phyloP scores from a whole-genome alignment of 176 grass and related monocot species.

The Hordeum marinum region DNA sequence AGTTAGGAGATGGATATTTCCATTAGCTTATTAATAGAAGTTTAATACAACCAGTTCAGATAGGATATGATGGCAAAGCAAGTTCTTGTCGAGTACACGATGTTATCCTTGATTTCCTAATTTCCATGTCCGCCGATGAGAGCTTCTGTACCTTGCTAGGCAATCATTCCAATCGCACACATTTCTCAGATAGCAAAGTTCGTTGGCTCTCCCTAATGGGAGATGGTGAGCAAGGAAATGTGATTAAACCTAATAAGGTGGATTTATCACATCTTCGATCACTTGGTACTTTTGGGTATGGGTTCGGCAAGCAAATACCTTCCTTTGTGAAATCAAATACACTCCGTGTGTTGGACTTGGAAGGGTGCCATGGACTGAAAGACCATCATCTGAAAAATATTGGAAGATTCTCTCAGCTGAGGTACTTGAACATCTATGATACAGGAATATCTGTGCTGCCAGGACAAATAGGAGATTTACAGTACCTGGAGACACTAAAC shows the following conservation, averaged over 20 bases:
- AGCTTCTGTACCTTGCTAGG: neutral
- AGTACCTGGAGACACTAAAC: neutral
- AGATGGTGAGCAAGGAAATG: neutral
- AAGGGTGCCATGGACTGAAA: neutral
- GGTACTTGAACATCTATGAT: neutral
- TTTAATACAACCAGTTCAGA: neutral
- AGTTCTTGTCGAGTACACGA: conserved; percentile 1
- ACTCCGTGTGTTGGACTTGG: neutral
- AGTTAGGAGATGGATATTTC: conserved; percentile 1
- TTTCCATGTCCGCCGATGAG: neutral
- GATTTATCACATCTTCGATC: neutral
- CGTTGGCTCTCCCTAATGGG: neutral
- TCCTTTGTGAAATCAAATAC: too few species aligned
- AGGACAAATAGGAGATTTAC: neutral
- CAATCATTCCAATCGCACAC: neutral
- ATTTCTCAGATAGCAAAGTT: neutral
- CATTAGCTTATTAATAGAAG: conserved; percentile 23
- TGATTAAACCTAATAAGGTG: neutral
- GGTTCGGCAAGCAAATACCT: too few species aligned
- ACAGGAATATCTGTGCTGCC: neutral
- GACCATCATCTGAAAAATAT: neutral
- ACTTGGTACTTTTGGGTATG: neutral
- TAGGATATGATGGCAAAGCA: neutral
- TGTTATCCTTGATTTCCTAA: conserved; percentile 8
- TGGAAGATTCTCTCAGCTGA: neutral